phyloP scores from a whole-genome alignment of 2,329 filamentous ascomycete genomes.

The Trichoderma citrinoviride region DNA sequence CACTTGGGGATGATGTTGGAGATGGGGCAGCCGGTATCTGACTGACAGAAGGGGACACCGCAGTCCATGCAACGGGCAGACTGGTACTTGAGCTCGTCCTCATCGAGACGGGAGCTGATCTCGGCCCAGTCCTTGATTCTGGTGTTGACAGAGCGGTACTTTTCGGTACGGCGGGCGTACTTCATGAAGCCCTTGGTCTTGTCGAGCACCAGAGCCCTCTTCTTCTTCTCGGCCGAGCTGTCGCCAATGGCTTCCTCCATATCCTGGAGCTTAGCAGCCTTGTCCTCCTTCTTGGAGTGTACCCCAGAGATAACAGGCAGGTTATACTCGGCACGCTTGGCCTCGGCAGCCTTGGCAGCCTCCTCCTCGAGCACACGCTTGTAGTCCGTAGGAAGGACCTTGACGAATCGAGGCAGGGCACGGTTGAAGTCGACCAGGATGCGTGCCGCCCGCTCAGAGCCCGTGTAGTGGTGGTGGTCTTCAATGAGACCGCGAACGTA shows the following conservation, averaged over 20 bases:
- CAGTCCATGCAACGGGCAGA: conserved; percentile 98
- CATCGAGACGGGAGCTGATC: conserved; percentile 79
- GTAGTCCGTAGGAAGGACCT: conserved; percentile 92
- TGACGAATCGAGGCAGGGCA: conserved; percentile 85
- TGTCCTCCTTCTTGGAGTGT: conserved; percentile 60
- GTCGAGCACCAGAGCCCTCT: conserved; percentile 87
- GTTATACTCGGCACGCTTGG: conserved; percentile 79
- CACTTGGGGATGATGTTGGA: conserved; percentile 97
- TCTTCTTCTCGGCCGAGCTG: conserved; percentile 85
- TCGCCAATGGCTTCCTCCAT: conserved; percentile 91
- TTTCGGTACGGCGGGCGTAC: conserved; percentile 87
- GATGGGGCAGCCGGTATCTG: conserved; percentile 91
- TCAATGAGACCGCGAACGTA: conserved; percentile 89
- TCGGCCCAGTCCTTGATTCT: conserved; percentile 93
- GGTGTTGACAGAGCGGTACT: conserved; percentile 81
- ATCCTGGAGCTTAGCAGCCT: conserved; percentile 70
- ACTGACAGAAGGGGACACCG: conserved; percentile 97
- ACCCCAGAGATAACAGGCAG: conserved; percentile 73
- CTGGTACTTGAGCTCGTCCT: conserved; percentile 96
- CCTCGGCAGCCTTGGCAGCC: conserved; percentile 78
- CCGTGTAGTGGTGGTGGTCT: conserved; percentile 97
- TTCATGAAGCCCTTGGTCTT: conserved; percentile 99
- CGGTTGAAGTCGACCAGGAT: conserved; percentile 94
- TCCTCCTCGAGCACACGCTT: conserved; percentile 88
- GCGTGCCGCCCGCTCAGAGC: conserved; percentile 88